A percentile compares a stretch with the other conserved stretches of the same genome.
Conservation (phyloP, 2,329 filamentous ascomycete genomes). For the Pyricularia grisea region DNA sequence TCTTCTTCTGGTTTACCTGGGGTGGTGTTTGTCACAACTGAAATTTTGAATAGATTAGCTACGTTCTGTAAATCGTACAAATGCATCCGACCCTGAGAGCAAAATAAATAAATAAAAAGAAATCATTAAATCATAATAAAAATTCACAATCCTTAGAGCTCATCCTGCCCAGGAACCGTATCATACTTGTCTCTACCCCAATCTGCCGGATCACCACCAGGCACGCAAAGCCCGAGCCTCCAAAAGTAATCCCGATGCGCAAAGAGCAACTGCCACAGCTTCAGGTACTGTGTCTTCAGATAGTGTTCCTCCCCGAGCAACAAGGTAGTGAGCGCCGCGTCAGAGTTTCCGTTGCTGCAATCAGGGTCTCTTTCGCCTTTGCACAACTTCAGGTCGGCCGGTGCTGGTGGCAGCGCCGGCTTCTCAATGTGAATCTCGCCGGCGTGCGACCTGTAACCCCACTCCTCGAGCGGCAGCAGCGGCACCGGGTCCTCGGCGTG, state of each 20-base stretch:
- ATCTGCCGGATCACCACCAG: constrained; percentile 62
- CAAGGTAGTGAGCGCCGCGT: constrained; percentile 24
- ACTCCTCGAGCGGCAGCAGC: constrained; percentile 73
- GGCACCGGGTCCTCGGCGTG: constrained; percentile 84
- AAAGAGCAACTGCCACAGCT: constrained; percentile 88
- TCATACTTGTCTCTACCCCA: constrained; percentile 48
- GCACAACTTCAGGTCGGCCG: constrained; percentile 63
- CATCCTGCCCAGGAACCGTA: constrained; percentile 15
- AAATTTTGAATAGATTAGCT: not conserved
- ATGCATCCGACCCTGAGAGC: not conserved
- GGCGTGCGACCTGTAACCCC: constrained; percentile 77
- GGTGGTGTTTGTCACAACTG: not conserved
- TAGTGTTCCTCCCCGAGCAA: constrained; percentile 13
- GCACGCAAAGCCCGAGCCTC: constrained; percentile 81
- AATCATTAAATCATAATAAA: not conserved
- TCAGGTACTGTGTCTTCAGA: constrained; percentile 34
- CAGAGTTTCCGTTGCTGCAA: constrained; percentile 50
- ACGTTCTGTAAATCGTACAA: not conserved
- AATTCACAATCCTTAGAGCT: constrained; percentile 21
- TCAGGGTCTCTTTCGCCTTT: constrained; percentile 57
- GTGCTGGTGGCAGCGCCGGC: constrained; percentile 54
- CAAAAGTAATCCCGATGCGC: constrained; percentile 96
- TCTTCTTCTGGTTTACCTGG: not conserved
- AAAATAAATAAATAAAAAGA: not conserved
- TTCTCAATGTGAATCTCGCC: constrained; percentile 85